Evolutionary conservation across 305 asterid species (phyloP).

Genomic region (Fraxinus sp.): DNA sequence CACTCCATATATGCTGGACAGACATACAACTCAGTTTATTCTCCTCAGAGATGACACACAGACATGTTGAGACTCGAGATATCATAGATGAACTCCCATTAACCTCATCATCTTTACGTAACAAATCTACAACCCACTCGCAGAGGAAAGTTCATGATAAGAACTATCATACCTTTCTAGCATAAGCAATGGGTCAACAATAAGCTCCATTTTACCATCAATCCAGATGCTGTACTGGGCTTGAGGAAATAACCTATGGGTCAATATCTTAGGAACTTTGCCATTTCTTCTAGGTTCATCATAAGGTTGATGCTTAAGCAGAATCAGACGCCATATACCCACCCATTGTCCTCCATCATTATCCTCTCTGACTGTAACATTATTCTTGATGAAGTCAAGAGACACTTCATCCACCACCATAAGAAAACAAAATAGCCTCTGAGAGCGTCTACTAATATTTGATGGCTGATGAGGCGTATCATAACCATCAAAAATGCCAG

Average conservation of each 20-base stretch:
- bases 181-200: slow-evolving; percentile 87
- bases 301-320: slow-evolving; percentile 80
- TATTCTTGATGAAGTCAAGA: slow-evolving; percentile 62
- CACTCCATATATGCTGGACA: not conserved
- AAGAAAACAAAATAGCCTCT: slow-evolving; percentile 76
- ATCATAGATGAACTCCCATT: not conserved
- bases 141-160: not conserved
- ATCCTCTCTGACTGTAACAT: slow-evolving; percentile 69
- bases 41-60: not conserved
- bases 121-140: not conserved
- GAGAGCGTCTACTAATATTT: slow-evolving; percentile 68
- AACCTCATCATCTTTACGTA: not conserved
- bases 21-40: not conserved
- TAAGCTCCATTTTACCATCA: slow-evolving; percentile 99
- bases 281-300: slow-evolving; percentile 99
- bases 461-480: slow-evolving; percentile 92
- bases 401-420: slow-evolving; percentile 94
- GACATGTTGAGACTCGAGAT: not conserved
- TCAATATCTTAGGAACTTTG: slow-evolving; percentile 92
- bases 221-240: slow-evolving; percentile 96
- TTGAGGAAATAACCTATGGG: slow-evolving; percentile 88
- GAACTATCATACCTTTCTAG: slow-evolving; percentile 70
- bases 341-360: slow-evolving; percentile 76
- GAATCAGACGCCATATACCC: slow-evolving; percentile 88
- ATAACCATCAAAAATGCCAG: slow-evolving; percentile 94